phyloP scores from a whole-genome alignment of 2,329 filamentous ascomycete genomes.

The Rosellinia necatrix region DNA sequence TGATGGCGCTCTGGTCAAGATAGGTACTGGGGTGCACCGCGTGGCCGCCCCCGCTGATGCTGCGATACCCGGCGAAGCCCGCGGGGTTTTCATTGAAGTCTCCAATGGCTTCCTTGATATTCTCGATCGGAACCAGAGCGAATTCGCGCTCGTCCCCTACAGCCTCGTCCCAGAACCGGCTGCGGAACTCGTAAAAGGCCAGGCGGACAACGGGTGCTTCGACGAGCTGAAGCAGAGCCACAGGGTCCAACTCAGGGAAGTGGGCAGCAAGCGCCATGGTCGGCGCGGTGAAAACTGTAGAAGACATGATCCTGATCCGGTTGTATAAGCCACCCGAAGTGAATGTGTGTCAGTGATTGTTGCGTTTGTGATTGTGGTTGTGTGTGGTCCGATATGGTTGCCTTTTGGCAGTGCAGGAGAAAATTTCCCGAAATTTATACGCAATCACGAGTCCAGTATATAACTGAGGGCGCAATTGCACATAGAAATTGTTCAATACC shows the following conservation, averaged over 20 bases:
- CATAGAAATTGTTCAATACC: too few relatives aligned
- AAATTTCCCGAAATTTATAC: too few relatives aligned
- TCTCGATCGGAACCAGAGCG: background rate
- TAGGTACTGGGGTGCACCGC: background rate
- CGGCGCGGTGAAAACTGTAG: background rate
- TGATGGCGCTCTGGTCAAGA: background rate
- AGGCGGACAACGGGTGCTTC: background rate
- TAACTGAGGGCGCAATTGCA: too few relatives aligned
- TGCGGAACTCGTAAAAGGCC: background rate
- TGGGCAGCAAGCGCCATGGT: background rate
- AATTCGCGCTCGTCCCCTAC: fast-evolving
- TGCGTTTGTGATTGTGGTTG: background rate
- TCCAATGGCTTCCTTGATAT: background rate
- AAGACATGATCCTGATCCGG: background rate
- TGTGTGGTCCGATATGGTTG: too few relatives aligned
- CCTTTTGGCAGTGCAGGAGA: too few relatives aligned
- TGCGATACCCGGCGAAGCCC: background rate
- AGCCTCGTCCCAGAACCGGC: background rate
- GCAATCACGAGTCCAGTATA: too few relatives aligned
- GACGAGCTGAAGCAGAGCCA: background rate
- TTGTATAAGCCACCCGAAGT: too few relatives aligned
- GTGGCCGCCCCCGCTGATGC: background rate
- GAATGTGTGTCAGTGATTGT: too few relatives aligned
- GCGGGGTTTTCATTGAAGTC: background rate
- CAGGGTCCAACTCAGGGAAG: background rate